Percentiles rank a stretch among this genome's conserved stretches.
Evolutionary conservation across 331 rosid genomes (phyloP).

Genomic region (Dryas integrifolia): DNA sequence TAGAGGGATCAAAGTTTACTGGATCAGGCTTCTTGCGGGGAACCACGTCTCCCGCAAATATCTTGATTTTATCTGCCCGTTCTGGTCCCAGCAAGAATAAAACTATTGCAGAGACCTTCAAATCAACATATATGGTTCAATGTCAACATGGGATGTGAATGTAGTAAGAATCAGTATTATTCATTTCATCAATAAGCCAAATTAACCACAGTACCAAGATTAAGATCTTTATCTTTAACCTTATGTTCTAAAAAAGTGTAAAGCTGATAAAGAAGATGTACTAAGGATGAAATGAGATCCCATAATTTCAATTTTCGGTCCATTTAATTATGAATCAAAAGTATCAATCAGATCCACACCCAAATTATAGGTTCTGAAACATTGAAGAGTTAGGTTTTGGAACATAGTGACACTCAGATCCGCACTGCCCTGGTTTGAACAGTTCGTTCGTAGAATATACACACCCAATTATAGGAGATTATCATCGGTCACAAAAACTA

Average conservation of each 20-base stretch:
- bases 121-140: constrained; percentile 32
- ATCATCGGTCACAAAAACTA: constrained; percentile 22
- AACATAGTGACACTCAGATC: no score
- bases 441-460: neutral
- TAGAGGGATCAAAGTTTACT: constrained; percentile 41
- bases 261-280: neutral
- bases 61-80: constrained; percentile 82
- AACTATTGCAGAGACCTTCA: constrained; percentile 94
- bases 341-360: neutral
- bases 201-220: constrained; percentile 11
- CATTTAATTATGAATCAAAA: constrained; percentile 2
- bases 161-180: neutral
- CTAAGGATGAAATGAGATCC: neutral
- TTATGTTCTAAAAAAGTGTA: neutral
- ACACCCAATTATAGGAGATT: neutral
- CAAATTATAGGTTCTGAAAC: constrained; percentile 2
- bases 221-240: neutral
- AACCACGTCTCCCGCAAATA: constrained; percentile 98
- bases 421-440: no score
- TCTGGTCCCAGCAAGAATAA: constrained; percentile 78
- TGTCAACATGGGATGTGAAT: neutral
- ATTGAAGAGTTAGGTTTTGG: constrained; percentile 18
- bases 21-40: constrained; percentile 99
- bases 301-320: constrained; percentile 4
- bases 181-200: constrained; percentile 17